Conservation (phyloP, 1,139 yeast species). For the Kurtzmaniella quercitrusa region DNA sequence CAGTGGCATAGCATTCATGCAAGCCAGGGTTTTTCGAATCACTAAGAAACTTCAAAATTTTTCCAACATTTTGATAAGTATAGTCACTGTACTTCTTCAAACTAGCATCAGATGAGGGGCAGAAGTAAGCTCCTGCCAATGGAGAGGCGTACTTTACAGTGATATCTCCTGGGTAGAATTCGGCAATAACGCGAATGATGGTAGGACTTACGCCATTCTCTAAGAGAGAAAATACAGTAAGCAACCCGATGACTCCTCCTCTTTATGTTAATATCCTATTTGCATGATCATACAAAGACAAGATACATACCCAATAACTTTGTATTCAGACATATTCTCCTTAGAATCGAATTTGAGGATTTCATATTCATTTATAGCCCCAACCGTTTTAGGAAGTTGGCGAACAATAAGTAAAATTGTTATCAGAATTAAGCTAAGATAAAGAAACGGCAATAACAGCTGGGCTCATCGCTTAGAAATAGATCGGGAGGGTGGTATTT, state of each 20-base stretch:
- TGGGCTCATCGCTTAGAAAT: no score
- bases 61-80: slow-evolving; percentile 14
- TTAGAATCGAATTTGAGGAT: neutral
- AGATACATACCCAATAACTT: slow-evolving; percentile 8
- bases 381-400: neutral
- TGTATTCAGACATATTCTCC: slow-evolving; percentile 4
- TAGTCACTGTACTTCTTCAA: slow-evolving; percentile 10
- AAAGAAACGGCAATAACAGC: no score
- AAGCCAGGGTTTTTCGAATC: slow-evolving; percentile 13
- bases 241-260: slow-evolving; percentile 23
- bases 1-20: slow-evolving; percentile 8
- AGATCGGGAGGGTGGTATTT: no score
- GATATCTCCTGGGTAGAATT: slow-evolving; percentile 20
- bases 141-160: slow-evolving; percentile 20
- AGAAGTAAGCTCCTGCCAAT: slow-evolving; percentile 20
- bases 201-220: slow-evolving; percentile 14
- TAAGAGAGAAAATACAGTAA: slow-evolving; percentile 19
- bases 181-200: slow-evolving; percentile 15
- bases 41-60: slow-evolving; percentile 9
- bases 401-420: neutral
- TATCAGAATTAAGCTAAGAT: no score
- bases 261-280: slow-evolving; percentile 7
- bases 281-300: neutral
- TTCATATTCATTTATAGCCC: neutral
- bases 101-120: slow-evolving; percentile 9